These are phyloP conservation scores for Eucalyptus cloeziana DNA, from an alignment of 345 rosid genomes.

Conservation along the genomic window DNA sequence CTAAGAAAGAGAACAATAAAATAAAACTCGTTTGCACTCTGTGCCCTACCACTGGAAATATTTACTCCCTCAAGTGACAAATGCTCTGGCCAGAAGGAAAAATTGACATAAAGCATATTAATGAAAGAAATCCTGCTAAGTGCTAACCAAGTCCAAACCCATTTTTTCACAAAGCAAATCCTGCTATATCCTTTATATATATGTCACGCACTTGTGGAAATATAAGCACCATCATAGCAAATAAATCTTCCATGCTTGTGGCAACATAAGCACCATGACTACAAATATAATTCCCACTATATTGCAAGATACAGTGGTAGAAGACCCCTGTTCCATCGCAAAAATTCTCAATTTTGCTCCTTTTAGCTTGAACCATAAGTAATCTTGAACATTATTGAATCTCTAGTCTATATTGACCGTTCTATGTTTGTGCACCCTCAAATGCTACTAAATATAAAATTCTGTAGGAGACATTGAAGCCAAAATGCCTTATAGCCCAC, in stretches of 20 bases:
- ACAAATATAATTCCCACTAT: not conserved
- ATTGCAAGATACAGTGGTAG: not conserved
- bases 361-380: not conserved
- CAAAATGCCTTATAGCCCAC: not conserved
- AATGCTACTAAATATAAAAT: not conserved
- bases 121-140: not conserved
- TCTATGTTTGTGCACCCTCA: not conserved
- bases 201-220: not conserved
- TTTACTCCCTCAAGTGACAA: not conserved
- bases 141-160: not conserved
- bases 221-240: not conserved
- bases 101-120: not conserved
- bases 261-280: not conserved
- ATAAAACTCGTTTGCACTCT: not conserved
- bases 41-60: not conserved
- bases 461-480: not conserved
- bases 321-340: not conserved
- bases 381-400: not conserved
- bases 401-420: not conserved
- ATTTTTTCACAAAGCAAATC: not conserved
- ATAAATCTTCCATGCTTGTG: not conserved
- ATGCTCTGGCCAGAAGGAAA: not conserved
- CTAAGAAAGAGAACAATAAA: not conserved
- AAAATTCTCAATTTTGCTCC: not conserved
- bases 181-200: not conserved